phyloP scores from a whole-genome alignment of 306 rosid species.

The Inga oerstediana region DNA sequence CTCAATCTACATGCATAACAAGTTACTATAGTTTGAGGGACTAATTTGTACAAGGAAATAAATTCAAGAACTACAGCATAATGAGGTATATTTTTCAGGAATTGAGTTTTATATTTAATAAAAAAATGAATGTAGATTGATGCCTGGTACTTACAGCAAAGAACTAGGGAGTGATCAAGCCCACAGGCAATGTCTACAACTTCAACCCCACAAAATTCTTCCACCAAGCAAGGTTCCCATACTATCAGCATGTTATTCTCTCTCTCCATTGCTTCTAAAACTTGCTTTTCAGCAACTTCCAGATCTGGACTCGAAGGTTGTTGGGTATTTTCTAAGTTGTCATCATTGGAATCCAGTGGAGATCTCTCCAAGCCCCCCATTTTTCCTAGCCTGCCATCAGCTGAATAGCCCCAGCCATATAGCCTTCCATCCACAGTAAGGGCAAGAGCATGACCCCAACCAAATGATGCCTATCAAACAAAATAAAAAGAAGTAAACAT shows the following conservation, averaged over 20 bases:
- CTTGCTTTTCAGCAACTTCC: constrained; percentile 72
- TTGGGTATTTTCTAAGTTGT: background rate
- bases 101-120: background rate
- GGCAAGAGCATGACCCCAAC: constrained; percentile 98
- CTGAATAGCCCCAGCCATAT: constrained; percentile 94
- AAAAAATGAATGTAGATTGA: constrained; percentile 20
- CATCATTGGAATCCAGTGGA: constrained; percentile 45
- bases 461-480: constrained; percentile 72
- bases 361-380: constrained; percentile 59
- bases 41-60: background rate
- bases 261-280: constrained; percentile 66
- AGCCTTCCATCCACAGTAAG: constrained; percentile 76
- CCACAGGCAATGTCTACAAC: constrained; percentile 86
- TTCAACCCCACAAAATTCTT: constrained; percentile 56
- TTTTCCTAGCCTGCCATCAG: constrained; percentile 82
- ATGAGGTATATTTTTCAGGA: background rate
- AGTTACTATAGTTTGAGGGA: background rate
- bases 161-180: constrained; percentile 89
- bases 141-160: constrained; percentile 62
- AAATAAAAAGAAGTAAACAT: constrained; percentile 2
- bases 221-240: constrained; percentile 82
- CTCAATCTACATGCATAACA: background rate
- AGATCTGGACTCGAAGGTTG: constrained; percentile 44
- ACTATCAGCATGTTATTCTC: constrained; percentile 81
- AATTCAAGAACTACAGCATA: background rate